Percentiles rank a stretch among this genome's conserved stretches.
These are phyloP conservation scores for Leucosporidium yakuticum DNA, from an alignment of 768 basidiomycete species.

Conservation along the genomic window DNA sequence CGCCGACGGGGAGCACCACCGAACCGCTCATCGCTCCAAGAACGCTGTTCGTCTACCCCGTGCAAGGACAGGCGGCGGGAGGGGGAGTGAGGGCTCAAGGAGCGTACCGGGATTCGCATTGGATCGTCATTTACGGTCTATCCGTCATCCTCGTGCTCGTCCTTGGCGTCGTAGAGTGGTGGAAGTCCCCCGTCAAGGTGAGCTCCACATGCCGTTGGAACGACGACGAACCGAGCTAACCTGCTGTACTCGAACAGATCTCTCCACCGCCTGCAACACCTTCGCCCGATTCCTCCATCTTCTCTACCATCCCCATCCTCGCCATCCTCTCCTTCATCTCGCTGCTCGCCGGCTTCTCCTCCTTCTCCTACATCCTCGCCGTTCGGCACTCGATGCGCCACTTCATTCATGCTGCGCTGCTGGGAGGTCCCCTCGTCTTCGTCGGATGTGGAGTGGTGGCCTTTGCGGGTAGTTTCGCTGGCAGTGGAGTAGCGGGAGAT, in stretches of 20 bases:
- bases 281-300: background rate
- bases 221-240: background rate
- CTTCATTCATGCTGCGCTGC: constrained; percentile 15
- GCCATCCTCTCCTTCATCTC: constrained; percentile 21
- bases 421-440: constrained; percentile 21
- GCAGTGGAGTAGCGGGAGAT: constrained; percentile 6
- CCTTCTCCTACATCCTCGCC: constrained; percentile 18
- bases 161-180: constrained; percentile 12
- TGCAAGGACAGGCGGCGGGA: background rate
- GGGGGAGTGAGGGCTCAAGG: background rate
- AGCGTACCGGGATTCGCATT: constrained; percentile 17
- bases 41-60: constrained; percentile 29
- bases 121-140: constrained; percentile 29
- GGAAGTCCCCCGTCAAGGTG: background rate
- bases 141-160: background rate
- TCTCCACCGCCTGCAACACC: background rate
- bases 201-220: background rate
- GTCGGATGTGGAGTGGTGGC: constrained; percentile 18
- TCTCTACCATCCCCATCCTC: constrained; percentile 22
- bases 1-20: constrained; percentile 1
- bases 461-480: constrained; percentile 13
- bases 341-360: constrained; percentile 17
- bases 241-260: background rate
- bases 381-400: constrained; percentile 18
- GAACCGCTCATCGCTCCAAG: constrained; percentile 9